Evolutionary conservation across 306 rosid species (phyloP).

Genomic region (Phaseolus lunatus): DNA sequence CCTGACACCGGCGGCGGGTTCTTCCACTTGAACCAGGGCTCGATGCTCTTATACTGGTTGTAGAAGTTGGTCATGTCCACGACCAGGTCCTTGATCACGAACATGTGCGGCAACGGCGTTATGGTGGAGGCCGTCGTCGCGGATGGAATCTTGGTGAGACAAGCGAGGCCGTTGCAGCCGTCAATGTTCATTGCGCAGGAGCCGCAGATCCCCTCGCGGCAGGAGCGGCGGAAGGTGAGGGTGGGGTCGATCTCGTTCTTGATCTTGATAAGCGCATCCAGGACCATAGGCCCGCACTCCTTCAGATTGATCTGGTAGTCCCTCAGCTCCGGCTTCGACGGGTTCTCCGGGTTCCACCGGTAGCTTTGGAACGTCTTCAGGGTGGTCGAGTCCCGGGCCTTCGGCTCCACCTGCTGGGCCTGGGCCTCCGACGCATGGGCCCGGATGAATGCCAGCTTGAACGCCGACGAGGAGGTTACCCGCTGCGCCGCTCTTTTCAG

Average conservation of each 20-base stretch:
- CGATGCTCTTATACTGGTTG: conserved; percentile 97
- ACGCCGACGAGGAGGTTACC: conserved; percentile 53
- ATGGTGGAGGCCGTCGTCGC: conserved; percentile 48
- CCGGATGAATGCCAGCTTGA: conserved; percentile 50
- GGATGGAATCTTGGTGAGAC: conserved; percentile 76
- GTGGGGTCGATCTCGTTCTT: conserved; percentile 88
- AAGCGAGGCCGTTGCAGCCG: conserved; percentile 94
- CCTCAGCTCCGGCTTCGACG: conserved; percentile 80
- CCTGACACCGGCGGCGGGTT: conserved; percentile 60
- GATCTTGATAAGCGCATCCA: conserved; percentile 92
- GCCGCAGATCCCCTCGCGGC: conserved; percentile 98
- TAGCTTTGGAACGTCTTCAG: conserved; percentile 85
- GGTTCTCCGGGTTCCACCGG: conserved; percentile 87
- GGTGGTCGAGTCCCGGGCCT: conserved; percentile 36
- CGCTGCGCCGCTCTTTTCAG: conserved; percentile 56
- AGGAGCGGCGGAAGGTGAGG: conserved; percentile 87
- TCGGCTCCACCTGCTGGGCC: conserved; percentile 61
- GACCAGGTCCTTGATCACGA: conserved; percentile 87
- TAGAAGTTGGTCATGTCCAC: conserved; percentile 98
- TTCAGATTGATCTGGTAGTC: conserved; percentile 80
- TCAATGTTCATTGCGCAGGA: conserved; percentile 99
- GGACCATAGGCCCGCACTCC: conserved; percentile 98
- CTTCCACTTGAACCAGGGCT: conserved; percentile 98
- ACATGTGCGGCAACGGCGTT: conserved; percentile 96
- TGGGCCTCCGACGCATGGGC: conserved; percentile 70